These are phyloP conservation scores for Mycena galopus DNA, from an alignment of 768 basidiomycete genomes.

Conservation along the genomic window DNA sequence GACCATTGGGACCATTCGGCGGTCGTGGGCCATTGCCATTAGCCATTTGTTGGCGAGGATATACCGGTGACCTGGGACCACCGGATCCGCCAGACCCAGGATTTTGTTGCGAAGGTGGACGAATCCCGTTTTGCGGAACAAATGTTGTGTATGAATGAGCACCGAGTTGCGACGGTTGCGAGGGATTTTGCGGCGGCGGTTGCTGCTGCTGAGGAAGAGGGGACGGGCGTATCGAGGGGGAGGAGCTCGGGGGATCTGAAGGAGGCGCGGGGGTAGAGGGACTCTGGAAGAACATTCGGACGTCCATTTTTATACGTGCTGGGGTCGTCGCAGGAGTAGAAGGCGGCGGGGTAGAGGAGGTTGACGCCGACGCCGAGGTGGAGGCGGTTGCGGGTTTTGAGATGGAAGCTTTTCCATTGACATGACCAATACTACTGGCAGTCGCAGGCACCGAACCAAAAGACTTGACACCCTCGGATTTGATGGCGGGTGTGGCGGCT, in stretches of 20 bases:
- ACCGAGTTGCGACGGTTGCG: slow-evolving; percentile 59
- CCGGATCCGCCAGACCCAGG: slow-evolving; percentile 60
- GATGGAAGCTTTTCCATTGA: slow-evolving; percentile 73
- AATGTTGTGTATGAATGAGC: slow-evolving; percentile 61
- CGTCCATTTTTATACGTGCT: slow-evolving; percentile 60
- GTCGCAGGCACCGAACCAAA: slow-evolving; percentile 84
- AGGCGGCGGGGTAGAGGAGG: slow-evolving; percentile 41
- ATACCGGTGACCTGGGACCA: slow-evolving; percentile 77
- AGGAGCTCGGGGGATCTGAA: slow-evolving; percentile 67
- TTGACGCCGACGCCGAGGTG: slow-evolving; percentile 48
- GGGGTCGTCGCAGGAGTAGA: slow-evolving; percentile 34
- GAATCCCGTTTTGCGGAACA: slow-evolving; percentile 59
- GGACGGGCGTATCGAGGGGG: slow-evolving; percentile 68
- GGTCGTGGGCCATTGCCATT: slow-evolving; percentile 73
- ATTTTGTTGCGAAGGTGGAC: slow-evolving; percentile 59
- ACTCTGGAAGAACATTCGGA: slow-evolving; percentile 73
- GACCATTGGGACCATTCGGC: slow-evolving; percentile 68
- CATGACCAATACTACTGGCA: slow-evolving; percentile 56
- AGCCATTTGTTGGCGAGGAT: slow-evolving; percentile 66
- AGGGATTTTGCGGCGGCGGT: slow-evolving; percentile 52
- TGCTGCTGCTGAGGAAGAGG: slow-evolving; percentile 64
- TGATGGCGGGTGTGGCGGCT: slow-evolving; percentile 72
- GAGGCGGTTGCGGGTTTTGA: slow-evolving; percentile 54
- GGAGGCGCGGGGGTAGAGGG: slow-evolving; percentile 62
- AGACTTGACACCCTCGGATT: slow-evolving; percentile 81